Percentiles rank a stretch among this genome's conserved stretches.
Evolutionary conservation across 2,329 filamentous ascomycete species (phyloP).

Genomic region (Myriosclerotinia scirpicola): DNA sequence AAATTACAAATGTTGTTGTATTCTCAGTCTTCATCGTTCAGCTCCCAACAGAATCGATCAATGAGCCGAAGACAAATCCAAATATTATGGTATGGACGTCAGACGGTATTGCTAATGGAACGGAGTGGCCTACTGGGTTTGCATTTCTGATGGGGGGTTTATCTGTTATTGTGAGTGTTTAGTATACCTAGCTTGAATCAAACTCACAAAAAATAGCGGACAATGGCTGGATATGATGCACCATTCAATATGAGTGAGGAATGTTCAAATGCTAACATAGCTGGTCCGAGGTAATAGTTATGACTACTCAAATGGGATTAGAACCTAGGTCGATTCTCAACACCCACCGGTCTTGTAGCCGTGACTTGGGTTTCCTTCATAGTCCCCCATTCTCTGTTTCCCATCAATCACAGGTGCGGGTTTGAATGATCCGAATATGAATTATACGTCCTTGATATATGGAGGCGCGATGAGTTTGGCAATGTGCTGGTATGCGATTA

Average conservation of each 20-base stretch:
- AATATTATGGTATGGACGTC: constrained; percentile 25
- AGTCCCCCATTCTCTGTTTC: constrained; percentile 67
- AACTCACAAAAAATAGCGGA: constrained; percentile 8
- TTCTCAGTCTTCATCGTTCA: constrained; percentile 41
- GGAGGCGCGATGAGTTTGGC: constrained; percentile 61
- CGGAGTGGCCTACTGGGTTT: constrained; percentile 58
- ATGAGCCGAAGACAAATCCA: constrained; percentile 22
- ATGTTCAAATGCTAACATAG: constrained; percentile 66
- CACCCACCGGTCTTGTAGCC: constrained; percentile 56
- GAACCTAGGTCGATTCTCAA: constrained; percentile 62
- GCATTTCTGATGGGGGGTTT: constrained; percentile 64
- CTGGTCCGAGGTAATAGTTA: constrained; percentile 63
- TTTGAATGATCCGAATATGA: constrained; percentile 56
- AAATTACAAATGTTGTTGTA: constrained; percentile 38
- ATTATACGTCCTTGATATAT: constrained; percentile 68
- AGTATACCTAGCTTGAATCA: too few species aligned
- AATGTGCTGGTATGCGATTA: constrained; percentile 61
- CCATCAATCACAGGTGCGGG: constrained; percentile 57
- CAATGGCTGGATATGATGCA: constrained; percentile 60
- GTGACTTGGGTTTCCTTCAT: constrained; percentile 63
- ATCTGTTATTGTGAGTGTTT: constrained; percentile 49
- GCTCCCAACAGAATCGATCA: constrained; percentile 27
- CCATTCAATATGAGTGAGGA: constrained; percentile 66
- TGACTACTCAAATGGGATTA: constrained; percentile 62
- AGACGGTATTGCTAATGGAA: constrained; percentile 53